Percentiles rank a stretch among this genome's conserved stretches.
Evolutionary conservation across 2,329 filamentous ascomycete species (phyloP).

Genomic region (Aspergillus chevalieri): DNA sequence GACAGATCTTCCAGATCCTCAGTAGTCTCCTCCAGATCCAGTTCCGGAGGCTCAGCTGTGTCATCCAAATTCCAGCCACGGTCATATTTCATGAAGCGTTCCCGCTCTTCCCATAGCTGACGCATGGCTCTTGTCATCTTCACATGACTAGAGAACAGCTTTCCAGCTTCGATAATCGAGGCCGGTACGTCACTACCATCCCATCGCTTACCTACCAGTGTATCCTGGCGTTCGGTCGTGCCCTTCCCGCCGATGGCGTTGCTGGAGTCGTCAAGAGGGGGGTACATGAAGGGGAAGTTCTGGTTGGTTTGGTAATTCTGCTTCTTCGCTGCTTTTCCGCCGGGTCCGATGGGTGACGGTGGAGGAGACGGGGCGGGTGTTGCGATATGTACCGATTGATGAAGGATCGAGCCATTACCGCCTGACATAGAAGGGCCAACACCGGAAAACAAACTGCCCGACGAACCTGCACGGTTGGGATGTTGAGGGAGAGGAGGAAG

Average conservation of each 20-base stretch:
- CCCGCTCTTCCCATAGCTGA: conserved; percentile 91
- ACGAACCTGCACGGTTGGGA: conserved; percentile 54
- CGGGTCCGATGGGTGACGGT: conserved; percentile 74
- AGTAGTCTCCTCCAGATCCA: conserved; percentile 38
- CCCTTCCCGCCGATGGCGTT: conserved; percentile 90
- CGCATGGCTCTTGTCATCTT: conserved; percentile 85
- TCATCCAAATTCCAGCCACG: conserved; percentile 69
- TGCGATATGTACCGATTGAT: conserved; percentile 97
- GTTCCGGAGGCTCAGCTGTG: conserved; percentile 23
- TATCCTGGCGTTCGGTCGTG: conserved; percentile 69
- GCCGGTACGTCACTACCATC: conserved; percentile 87
- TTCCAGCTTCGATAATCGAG: conserved; percentile 90
- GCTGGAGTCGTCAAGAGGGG: conserved; percentile 79
- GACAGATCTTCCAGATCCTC: conserved; percentile 18
- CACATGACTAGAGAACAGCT: conserved; percentile 83
- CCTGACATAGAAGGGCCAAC: conserved; percentile 43
- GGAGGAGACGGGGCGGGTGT: conserved; percentile 94
- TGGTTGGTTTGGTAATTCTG: conserved; percentile 99
- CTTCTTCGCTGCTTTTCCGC: conserved; percentile 92
- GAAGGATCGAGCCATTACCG: conserved; percentile 65
- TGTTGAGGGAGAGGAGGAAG: conserved; percentile 78
- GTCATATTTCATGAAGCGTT: conserved; percentile 85
- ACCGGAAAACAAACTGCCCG: conserved; percentile 57
- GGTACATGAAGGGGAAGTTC: conserved; percentile 96
- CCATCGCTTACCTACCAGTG: conserved; percentile 77